These are phyloP conservation scores for Raffaelea albimanens DNA, from an alignment of 2,329 filamentous ascomycete genomes.

Conservation along the genomic window DNA sequence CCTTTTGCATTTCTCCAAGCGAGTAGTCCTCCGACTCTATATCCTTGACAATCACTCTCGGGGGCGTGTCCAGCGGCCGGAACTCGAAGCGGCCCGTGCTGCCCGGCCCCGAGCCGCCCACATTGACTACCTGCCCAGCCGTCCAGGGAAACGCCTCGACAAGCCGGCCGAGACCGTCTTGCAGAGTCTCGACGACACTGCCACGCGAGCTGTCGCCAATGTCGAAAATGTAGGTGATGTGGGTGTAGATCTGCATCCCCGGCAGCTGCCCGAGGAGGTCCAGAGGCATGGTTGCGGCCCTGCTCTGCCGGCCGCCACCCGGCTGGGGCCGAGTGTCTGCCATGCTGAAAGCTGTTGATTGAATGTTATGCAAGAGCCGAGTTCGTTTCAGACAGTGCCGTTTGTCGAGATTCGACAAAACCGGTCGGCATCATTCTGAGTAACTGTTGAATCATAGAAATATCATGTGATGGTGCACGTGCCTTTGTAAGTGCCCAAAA, in stretches of 20 bases:
- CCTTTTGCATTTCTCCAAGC: conserved; percentile 24
- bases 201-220: conserved; percentile 12
- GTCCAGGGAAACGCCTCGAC: conserved; percentile 33
- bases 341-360: too few species aligned
- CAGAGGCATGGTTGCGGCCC: too few species aligned
- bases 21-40: conserved; percentile 22
- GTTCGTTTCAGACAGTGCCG: too few species aligned
- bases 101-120: conserved; percentile 17
- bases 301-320: too few species aligned
- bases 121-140: conserved; percentile 32
- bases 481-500: too few species aligned
- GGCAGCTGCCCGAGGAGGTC: too few species aligned
- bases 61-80: conserved; percentile 12
- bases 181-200: conserved; percentile 21
- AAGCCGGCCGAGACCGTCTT: conserved; percentile 27
- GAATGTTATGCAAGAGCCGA: too few species aligned
- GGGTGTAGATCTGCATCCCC: conserved; percentile 39
- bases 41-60: conserved; percentile 32
- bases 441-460: too few species aligned
- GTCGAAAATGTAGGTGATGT: conserved; percentile 30
- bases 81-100: conserved; percentile 18
- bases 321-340: too few species aligned
- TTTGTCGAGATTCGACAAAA: too few species aligned
- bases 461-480: too few species aligned
- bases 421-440: too few species aligned